Percentiles rank a stretch among this genome's conserved stretches.
phyloP scores from a whole-genome alignment of 2,329 filamentous ascomycete species.

The Exophiala viscosa region DNA sequence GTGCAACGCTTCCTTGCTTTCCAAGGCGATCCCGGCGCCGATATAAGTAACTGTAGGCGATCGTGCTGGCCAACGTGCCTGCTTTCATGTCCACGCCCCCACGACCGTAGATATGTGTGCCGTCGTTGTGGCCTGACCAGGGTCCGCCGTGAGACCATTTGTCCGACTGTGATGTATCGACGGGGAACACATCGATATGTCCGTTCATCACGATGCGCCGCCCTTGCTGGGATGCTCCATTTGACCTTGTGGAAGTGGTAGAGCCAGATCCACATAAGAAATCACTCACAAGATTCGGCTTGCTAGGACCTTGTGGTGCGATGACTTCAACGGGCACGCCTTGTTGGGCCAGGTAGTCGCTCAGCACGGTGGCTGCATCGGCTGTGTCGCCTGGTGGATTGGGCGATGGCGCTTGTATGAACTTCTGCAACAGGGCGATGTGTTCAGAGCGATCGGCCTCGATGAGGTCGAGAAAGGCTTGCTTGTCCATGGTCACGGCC shows the following conservation, averaged over 20 bases:
- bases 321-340: conserved; percentile 30
- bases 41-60: conserved; percentile 33
- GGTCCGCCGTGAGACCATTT: conserved; percentile 35
- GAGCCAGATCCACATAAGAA: conserved; percentile 20
- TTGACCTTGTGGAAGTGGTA: conserved; percentile 1
- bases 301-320: conserved; percentile 29
- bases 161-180: conserved; percentile 30
- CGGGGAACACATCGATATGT: conserved; percentile 44
- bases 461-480: background rate
- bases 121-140: conserved; percentile 37
- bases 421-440: conserved; percentile 33
- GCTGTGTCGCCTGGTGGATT: conserved; percentile 40
- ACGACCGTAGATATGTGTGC: conserved; percentile 36
- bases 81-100: conserved; percentile 46
- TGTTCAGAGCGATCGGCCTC: conserved; percentile 28
- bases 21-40: conserved; percentile 28
- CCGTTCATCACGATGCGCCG: conserved; percentile 39
- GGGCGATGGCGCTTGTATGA: conserved; percentile 37
- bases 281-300: conserved; percentile 37
- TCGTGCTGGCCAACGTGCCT: conserved; percentile 39
- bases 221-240: background rate
- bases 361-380: conserved; percentile 34
- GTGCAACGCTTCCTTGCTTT: conserved; percentile 18
- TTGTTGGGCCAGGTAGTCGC: conserved; percentile 29
- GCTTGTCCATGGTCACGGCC: background rate